These are phyloP conservation scores for Ambispora gerdemannii DNA, from an alignment of 192 early-diverging fungal species.

Conservation along the genomic window DNA sequence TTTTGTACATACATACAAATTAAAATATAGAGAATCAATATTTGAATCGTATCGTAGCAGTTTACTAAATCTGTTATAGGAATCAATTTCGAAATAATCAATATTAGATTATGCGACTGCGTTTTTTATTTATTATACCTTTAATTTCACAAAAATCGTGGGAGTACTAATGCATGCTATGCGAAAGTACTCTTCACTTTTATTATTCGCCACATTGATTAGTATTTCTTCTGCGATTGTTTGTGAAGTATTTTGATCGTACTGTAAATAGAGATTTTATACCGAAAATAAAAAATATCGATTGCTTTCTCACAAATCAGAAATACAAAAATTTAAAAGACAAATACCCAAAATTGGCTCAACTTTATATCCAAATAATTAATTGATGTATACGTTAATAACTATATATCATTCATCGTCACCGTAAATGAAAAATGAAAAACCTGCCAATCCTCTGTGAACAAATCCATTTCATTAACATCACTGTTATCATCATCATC, in stretches of 20 bases:
- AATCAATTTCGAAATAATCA: no score
- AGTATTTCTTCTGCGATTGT: conserved; percentile 38
- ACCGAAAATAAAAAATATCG: background rate
- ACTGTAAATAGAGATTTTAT: conserved; percentile 29
- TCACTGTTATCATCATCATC: conserved; percentile 32
- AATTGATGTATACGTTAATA: background rate
- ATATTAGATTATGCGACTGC: no score
- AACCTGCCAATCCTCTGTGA: conserved; percentile 81
- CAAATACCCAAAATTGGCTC: conserved; percentile 51
- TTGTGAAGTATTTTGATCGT: conserved; percentile 42
- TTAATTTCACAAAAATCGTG: conserved; percentile 61
- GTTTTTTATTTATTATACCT: conserved; percentile 40
- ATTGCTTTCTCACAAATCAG: background rate
- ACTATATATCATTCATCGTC: background rate
- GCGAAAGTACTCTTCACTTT: conserved; percentile 26
- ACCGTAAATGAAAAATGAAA: conserved; percentile 44
- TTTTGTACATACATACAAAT: no score
- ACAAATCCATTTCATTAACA: conserved; percentile 56
- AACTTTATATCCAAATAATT: conserved; percentile 29
- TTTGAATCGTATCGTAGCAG: no score
- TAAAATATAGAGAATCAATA: no score
- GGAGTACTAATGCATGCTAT: conserved; percentile 63
- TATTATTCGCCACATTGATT: conserved; percentile 20
- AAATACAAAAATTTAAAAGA: conserved; percentile 28
- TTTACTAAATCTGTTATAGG: no score